phyloP scores from a whole-genome alignment of 495 filamentous ascomycete species.

The Aspergillus affinis region DNA sequence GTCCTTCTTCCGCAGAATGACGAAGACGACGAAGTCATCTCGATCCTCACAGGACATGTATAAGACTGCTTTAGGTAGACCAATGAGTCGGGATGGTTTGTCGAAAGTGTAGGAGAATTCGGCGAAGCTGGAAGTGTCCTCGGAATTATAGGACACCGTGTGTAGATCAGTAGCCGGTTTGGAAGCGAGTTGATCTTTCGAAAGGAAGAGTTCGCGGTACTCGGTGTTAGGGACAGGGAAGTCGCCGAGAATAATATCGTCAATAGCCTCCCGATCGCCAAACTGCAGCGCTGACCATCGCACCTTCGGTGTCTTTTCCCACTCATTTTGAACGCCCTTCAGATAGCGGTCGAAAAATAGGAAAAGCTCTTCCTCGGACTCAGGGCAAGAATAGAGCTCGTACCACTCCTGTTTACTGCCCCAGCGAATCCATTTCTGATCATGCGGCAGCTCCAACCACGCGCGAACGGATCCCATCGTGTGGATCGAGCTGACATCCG shows the following conservation, averaged over 20 bases:
- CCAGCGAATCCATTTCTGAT: conserved; percentile 35
- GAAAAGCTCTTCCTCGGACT: conserved; percentile 27
- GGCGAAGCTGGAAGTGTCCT: conserved; percentile 19
- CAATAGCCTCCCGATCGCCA: conserved; percentile 23
- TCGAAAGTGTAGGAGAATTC: conserved; percentile 36
- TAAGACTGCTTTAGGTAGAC: conserved; percentile 36
- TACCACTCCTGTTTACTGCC: conserved; percentile 42
- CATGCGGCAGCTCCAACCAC: conserved; percentile 26
- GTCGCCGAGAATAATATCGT: conserved; percentile 27
- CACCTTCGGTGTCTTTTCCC: conserved; percentile 41
- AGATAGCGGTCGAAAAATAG: conserved; percentile 42
- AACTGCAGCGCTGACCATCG: conserved; percentile 31
- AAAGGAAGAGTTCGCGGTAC: conserved; percentile 29
- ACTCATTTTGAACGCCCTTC: conserved; percentile 38
- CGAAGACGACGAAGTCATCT: conserved; percentile 42
- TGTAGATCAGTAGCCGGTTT: neutral
- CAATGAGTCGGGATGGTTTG: conserved; percentile 27
- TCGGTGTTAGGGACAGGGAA: conserved; percentile 35
- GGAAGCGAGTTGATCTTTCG: conserved; percentile 5
- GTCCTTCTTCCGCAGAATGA: conserved; percentile 39
- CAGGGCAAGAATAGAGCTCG: conserved; percentile 30
- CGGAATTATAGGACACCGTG: conserved; percentile 25
- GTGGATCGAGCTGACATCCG: conserved; percentile 33
- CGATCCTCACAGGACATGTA: conserved; percentile 40
- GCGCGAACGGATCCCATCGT: conserved; percentile 38